Conservation (phyloP, 2,329 filamentous ascomycete species). For the Fusarium sp. region DNA sequence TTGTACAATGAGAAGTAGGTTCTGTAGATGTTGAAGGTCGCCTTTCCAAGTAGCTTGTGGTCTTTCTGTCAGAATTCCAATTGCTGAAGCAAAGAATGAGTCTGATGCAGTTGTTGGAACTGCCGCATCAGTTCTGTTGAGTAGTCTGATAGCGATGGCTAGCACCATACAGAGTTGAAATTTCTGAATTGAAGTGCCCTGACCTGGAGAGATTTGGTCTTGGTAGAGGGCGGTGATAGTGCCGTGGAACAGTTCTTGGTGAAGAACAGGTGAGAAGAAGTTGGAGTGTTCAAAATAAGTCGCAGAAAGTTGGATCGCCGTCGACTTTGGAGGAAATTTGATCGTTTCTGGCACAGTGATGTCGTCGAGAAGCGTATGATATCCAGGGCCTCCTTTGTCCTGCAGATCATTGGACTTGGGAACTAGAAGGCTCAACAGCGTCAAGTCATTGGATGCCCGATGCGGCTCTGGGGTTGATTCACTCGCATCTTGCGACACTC, state of each 20-base stretch:
- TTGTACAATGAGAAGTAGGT: constrained; percentile 32
- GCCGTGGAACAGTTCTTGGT: constrained; percentile 29
- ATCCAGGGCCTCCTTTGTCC: not conserved
- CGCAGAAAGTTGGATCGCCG: constrained; percentile 23
- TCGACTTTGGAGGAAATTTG: constrained; percentile 30
- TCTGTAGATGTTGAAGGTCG: constrained; percentile 27
- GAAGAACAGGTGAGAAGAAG: constrained; percentile 48
- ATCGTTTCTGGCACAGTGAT: not conserved
- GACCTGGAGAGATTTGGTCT: not conserved
- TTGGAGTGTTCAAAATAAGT: constrained; percentile 51
- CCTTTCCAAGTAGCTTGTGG: constrained; percentile 26
- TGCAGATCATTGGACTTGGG: not conserved
- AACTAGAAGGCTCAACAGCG: not conserved
- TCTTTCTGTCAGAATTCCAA: constrained; percentile 9
- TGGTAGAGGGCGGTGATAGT: constrained; percentile 24
- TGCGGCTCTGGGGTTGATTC: not conserved
- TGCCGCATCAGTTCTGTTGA: constrained; percentile 31
- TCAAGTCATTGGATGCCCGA: not conserved
- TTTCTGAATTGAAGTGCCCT: not conserved
- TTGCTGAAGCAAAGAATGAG: constrained; percentile 22
- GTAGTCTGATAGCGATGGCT: constrained; percentile 28
- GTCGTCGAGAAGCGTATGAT: constrained; percentile 27
- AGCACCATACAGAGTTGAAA: constrained; percentile 34
- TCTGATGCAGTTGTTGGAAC: constrained; percentile 34
- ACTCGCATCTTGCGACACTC: not conserved